Evolutionary conservation across 164 flowering plant genomes (phyloP), one percentile per base, ranked within the genome.

Genomic region (Tinospora cordifolia): DNA sequence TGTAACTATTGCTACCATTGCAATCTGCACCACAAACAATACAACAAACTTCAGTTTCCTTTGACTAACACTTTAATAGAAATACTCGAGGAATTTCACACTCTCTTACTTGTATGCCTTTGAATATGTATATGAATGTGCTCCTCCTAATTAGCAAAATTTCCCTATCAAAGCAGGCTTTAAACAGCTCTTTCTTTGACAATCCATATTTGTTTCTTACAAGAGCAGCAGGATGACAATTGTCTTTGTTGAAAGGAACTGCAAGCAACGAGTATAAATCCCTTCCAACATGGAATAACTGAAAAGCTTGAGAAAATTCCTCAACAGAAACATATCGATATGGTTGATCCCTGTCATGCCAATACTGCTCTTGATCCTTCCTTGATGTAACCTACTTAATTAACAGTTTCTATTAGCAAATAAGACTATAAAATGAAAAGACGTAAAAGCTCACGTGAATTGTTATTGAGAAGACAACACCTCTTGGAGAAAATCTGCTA

Each of bases 111-210:
- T 85, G 88, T 36, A 30, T 14, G 39, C 77, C 30, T 79, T 85
- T 85, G 81, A 84, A 88, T 57, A 79, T 70, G 78, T 89, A 84
- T 49, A 84, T 80, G 74, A 21, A 87, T 4, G 95, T 80, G 67
- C 83, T 85, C 66, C 90, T 85, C 78, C 82, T 87, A 79, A 91
- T 87, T 0, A 89, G 80, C 39, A 90, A 65, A 38, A 58, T 69
- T 78, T 90, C 97, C 68, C 86, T 73, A 10, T 79, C 69, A 3
- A 79, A 65, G 73, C 79, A 78, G 24, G 90, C 90, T 73, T 79
- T 86, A 63, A 84, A 54, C n/a, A 86, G 79, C 72, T 88, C 90
- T 60, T 65, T 79, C 69, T 66, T 83, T 39, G 77, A 44, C 47
- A 87, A 69, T 25, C 87, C 88, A 71, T 87, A 87, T 63, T 76